Percentiles rank a stretch among this genome's conserved stretches.
phyloP scores from a whole-genome alignment of 495 filamentous ascomycete genomes.

The Tetracladium setigerum region DNA sequence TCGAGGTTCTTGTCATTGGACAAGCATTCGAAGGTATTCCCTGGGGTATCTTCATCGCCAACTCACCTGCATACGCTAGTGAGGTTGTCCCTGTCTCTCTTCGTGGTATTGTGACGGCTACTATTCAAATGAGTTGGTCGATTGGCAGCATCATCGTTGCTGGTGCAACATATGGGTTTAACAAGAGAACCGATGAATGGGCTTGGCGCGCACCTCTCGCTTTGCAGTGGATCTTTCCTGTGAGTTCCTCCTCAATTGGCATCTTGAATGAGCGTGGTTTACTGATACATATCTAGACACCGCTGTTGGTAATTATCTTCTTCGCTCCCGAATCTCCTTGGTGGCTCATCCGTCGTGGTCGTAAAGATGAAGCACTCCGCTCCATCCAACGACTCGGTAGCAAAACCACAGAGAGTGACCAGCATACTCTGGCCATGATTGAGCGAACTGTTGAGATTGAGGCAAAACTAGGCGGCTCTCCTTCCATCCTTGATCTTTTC shows the following conservation, averaged over 20 bases:
- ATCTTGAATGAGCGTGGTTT: too few relatives aligned
- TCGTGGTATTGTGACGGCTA: slow-evolving; percentile 56
- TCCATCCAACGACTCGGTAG: slow-evolving; percentile 57
- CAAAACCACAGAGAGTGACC: slow-evolving; percentile 40
- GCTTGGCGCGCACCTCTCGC: slow-evolving; percentile 37
- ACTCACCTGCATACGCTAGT: slow-evolving; percentile 62
- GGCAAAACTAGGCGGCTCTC: slow-evolving; percentile 48
- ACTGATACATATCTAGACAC: too few relatives aligned
- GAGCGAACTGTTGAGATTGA: slow-evolving; percentile 68
- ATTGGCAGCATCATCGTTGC: slow-evolving; percentile 52
- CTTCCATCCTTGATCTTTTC: slow-evolving; percentile 64
- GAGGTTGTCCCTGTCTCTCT: slow-evolving; percentile 58
- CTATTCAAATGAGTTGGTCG: slow-evolving; percentile 65
- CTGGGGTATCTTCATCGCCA: slow-evolving; percentile 54
- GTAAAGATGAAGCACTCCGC: slow-evolving; percentile 56
- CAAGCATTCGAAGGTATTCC: slow-evolving; percentile 65
- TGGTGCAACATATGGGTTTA: slow-evolving; percentile 48
- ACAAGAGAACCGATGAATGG: slow-evolving; percentile 50
- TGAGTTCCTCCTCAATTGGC: slow-evolving; percentile 48
- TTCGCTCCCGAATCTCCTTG: slow-evolving; percentile 68
- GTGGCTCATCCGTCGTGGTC: slow-evolving; percentile 68
- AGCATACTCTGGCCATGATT: slow-evolving; percentile 76
- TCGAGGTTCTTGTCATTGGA: slow-evolving; percentile 51
- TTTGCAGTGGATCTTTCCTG: slow-evolving; percentile 67
- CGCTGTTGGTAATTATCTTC: slow-evolving; percentile 54